Conservation (phyloP, 106 monocot genomes). For the Gastrodia elata region DNA sequence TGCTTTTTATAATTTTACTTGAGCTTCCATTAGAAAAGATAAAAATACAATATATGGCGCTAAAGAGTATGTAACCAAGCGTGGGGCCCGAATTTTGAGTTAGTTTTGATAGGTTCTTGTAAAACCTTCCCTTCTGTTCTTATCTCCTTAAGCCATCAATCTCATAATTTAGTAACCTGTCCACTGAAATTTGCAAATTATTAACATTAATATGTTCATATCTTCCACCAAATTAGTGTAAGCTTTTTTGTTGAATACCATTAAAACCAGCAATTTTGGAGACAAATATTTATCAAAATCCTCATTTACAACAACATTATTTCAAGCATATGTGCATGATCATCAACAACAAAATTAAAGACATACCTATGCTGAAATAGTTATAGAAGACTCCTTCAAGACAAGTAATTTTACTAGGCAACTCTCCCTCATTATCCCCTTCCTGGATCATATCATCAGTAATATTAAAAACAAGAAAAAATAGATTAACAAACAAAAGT, state of each 20-base stretch:
- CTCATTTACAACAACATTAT: neutral
- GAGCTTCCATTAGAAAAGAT: neutral
- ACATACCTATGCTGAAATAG: conserved; percentile 63
- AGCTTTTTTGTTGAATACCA: neutral
- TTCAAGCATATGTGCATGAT: neutral
- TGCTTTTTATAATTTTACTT: too few relatives aligned
- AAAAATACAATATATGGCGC: neutral
- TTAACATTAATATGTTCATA: neutral
- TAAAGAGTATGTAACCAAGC: neutral
- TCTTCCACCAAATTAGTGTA: neutral
- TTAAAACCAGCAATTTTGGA: neutral
- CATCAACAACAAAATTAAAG: neutral
- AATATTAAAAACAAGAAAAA: neutral
- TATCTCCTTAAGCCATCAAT: neutral
- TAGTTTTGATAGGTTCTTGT: neutral
- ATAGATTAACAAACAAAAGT: neutral
- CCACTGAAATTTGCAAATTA: neutral
- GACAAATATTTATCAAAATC: neutral
- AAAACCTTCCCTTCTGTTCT: neutral
- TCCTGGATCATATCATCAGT: conserved; percentile 20
- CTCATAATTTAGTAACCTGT: neutral
- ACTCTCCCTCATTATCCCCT: conserved; percentile 25
- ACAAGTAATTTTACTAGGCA: conserved; percentile 34
- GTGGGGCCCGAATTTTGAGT: neutral
- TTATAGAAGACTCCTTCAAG: conserved; percentile 76